These are phyloP conservation scores for Knufia petricola DNA, from an alignment of 2,329 filamentous ascomycete species.

Conservation along the genomic window DNA sequence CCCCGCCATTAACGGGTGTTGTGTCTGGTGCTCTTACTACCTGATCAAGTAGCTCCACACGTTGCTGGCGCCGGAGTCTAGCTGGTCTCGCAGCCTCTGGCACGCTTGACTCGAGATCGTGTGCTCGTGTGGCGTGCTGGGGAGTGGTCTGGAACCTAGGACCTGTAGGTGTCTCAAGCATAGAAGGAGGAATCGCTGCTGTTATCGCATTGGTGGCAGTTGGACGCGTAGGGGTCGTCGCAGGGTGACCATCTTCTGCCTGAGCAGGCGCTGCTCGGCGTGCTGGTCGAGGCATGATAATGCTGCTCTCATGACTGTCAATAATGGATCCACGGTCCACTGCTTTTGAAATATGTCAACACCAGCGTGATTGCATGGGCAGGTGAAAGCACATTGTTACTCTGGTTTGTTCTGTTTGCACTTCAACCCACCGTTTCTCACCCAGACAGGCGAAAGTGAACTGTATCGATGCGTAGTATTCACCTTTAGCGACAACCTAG, in stretches of 20 bases:
- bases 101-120: conserved; percentile 17
- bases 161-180: conserved; percentile 24
- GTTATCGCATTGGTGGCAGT: conserved; percentile 21
- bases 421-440: too few relatives aligned
- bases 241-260: conserved; percentile 10
- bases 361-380: too few relatives aligned
- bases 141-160: conserved; percentile 23
- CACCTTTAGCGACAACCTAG: too few relatives aligned
- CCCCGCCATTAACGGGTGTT: conserved; percentile 14
- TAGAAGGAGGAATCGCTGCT: conserved; percentile 23
- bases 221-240: conserved; percentile 21
- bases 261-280: conserved; percentile 16
- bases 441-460: too few relatives aligned
- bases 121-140: conserved; percentile 12
- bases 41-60: conserved; percentile 3
- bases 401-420: too few relatives aligned
- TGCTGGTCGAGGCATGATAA: conserved; percentile 20
- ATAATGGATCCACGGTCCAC: too few relatives aligned
- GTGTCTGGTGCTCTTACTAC: conserved; percentile 9
- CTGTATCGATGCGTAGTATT: too few relatives aligned
- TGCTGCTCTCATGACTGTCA: neutral
- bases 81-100: conserved; percentile 11
- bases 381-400: too few relatives aligned
- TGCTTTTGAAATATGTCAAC: too few relatives aligned
- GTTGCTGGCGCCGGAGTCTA: conserved; percentile 13